Percentiles rank a stretch among this genome's conserved stretches.
These are phyloP conservation scores for Eutrema heterophyllum DNA, from an alignment of 345 rosid species.

Conservation along the genomic window DNA sequence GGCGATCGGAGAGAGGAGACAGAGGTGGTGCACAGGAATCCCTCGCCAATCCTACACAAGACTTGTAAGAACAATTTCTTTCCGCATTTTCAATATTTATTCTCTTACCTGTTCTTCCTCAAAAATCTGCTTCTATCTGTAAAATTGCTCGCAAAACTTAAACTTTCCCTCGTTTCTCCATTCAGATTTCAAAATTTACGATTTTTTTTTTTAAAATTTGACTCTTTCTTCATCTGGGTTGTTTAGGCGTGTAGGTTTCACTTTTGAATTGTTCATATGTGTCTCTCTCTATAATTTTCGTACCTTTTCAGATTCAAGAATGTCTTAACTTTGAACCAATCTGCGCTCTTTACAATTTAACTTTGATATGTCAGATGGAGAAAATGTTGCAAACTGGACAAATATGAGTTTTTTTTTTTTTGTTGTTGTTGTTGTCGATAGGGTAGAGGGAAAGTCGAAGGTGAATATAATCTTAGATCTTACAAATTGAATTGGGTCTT, in stretches of 20 bases:
- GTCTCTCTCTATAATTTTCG: background rate
- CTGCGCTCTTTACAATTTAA: background rate
- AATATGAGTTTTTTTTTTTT: background rate
- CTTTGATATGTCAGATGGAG: background rate
- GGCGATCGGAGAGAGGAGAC: conserved; percentile 32
- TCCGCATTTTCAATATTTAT: background rate
- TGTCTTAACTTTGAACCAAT: conserved; percentile 9
- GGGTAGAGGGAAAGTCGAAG: background rate
- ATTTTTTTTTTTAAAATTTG: background rate
- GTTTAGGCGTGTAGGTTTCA: conserved; percentile 23
- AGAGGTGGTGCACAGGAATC: conserved; percentile 33
- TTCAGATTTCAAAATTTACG: background rate
- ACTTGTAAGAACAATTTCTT: conserved; percentile 18
- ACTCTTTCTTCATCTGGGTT: conserved; percentile 14
- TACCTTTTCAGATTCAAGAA: conserved; percentile 11
- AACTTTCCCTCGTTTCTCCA: background rate
- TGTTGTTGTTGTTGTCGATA: background rate
- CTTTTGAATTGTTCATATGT: conserved; percentile 20
- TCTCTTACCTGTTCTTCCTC: conserved; percentile 11
- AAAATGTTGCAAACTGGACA: background rate
- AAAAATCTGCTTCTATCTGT: background rate
- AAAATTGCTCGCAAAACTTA: background rate
- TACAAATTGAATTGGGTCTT: conserved; percentile 39
- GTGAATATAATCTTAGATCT: conserved; percentile 29
- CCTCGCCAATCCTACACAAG: conserved; percentile 11